Conservation (phyloP, 345 rosid genomes). For the Citrus medica region DNA sequence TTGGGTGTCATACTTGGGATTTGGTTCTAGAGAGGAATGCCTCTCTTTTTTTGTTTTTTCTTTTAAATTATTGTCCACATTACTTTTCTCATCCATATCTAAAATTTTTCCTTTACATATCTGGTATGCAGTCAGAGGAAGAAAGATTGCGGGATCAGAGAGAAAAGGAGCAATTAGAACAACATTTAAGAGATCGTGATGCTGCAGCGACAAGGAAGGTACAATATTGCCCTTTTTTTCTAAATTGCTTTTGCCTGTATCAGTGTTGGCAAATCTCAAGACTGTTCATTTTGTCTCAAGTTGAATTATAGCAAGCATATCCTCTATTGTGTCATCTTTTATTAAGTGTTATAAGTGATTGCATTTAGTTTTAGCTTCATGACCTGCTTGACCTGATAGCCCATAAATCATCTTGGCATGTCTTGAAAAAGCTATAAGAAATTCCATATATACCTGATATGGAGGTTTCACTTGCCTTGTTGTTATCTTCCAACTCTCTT, state of each 20-base stretch:
- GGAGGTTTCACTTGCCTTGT: not conserved
- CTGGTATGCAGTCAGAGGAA: conserved; percentile 70
- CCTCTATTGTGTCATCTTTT: not conserved
- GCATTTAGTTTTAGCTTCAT: not conserved
- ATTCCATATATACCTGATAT: not conserved
- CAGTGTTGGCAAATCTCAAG: not conserved
- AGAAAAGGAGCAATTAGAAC: conserved; percentile 89
- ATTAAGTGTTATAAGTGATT: not conserved
- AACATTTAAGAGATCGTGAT: conserved; percentile 81
- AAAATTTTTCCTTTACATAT: conserved; percentile 7
- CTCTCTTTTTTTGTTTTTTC: not conserved
- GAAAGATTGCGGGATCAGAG: conserved; percentile 87
- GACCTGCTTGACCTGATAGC: not conserved
- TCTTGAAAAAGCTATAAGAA: not conserved
- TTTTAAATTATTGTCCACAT: too few species aligned
- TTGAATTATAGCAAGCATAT: not conserved
- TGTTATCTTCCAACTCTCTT: not conserved
- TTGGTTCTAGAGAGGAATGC: not conserved
- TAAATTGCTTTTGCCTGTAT: not conserved
- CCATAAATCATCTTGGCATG: not conserved
- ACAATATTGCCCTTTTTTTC: not conserved
- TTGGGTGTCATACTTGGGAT: not conserved
- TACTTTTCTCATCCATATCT: not conserved
- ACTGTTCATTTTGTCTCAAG: not conserved
- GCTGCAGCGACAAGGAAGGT: conserved; percentile 83